phyloP scores from a whole-genome alignment of 768 basidiomycete genomes.

The Mycena olivaceomarginata region DNA sequence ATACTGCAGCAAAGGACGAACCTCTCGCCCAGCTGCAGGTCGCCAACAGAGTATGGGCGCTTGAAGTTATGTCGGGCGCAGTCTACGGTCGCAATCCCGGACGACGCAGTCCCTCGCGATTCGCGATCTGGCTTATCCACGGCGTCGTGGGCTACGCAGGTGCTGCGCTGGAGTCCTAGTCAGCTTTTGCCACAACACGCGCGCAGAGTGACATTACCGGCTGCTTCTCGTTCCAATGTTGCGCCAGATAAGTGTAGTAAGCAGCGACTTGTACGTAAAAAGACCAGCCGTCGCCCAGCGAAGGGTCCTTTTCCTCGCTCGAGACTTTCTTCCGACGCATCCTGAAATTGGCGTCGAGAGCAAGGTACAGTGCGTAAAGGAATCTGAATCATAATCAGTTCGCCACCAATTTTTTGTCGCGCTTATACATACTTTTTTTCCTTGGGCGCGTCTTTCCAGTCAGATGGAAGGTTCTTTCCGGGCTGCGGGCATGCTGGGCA shows the following conservation, averaged over 20 bases:
- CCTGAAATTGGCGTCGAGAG: slow-evolving; percentile 48
- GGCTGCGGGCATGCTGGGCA: slow-evolving; percentile 53
- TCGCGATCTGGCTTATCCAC: slow-evolving; percentile 29
- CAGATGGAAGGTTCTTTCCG: slow-evolving; percentile 44
- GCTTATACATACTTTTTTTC: slow-evolving; percentile 32
- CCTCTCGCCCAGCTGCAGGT: slow-evolving; percentile 45
- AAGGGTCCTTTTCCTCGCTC: slow-evolving; percentile 38
- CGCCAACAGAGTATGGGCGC: slow-evolving; percentile 40
- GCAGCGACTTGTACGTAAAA: slow-evolving; percentile 35
- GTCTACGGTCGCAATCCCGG: slow-evolving; percentile 44
- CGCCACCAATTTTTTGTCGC: background rate
- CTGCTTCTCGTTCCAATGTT: background rate
- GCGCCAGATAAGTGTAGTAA: background rate
- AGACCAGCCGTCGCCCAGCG: slow-evolving; percentile 38
- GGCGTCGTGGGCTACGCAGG: slow-evolving; percentile 5
- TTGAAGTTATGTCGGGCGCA: slow-evolving; percentile 44
- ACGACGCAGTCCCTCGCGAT: slow-evolving; percentile 33
- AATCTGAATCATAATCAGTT: too few species aligned
- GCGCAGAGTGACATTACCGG: background rate
- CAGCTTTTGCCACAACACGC: background rate
- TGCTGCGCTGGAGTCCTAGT: background rate
- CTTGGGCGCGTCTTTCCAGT: slow-evolving; percentile 28
- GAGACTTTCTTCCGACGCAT: slow-evolving; percentile 38
- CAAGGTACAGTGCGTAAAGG: too few species aligned
- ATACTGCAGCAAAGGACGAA: slow-evolving; percentile 17